Conservation (phyloP, 2,329 filamentous ascomycete species). For the Arthroderma uncinatum region DNA sequence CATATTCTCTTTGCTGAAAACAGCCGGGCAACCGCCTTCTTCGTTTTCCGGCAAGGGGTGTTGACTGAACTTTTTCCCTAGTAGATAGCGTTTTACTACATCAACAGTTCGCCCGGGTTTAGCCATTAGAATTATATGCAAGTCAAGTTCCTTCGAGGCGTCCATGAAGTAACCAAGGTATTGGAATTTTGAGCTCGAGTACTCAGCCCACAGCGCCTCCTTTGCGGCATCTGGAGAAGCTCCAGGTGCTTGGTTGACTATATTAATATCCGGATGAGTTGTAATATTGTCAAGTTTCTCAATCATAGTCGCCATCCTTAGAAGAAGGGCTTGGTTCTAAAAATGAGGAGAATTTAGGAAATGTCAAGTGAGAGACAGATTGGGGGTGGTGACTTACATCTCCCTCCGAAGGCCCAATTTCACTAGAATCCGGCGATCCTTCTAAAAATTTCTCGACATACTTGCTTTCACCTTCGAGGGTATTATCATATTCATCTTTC, state of each 20-base stretch:
- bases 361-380: background rate
- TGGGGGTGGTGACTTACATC: slow-evolving; percentile 20
- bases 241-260: slow-evolving; percentile 28
- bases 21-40: slow-evolving; percentile 24
- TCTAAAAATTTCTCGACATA: slow-evolving; percentile 24
- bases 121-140: slow-evolving; percentile 33
- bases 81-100: slow-evolving; percentile 34
- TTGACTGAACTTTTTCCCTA: slow-evolving; percentile 23
- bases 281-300: slow-evolving; percentile 32
- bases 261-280: slow-evolving; percentile 37
- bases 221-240: slow-evolving; percentile 25
- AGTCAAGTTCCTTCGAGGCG: slow-evolving; percentile 23
- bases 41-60: slow-evolving; percentile 16
- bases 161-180: slow-evolving; percentile 35
- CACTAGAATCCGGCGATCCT: slow-evolving; percentile 1
- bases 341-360: background rate
- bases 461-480: slow-evolving; percentile 22
- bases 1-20: slow-evolving; percentile 25
- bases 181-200: slow-evolving; percentile 38
- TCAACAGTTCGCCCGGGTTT: slow-evolving; percentile 27
- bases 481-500: slow-evolving; percentile 33
- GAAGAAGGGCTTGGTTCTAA: slow-evolving; percentile 19
- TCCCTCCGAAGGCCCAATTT: slow-evolving; percentile 1
- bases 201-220: slow-evolving; percentile 37
- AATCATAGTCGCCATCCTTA: slow-evolving; percentile 27